Evolutionary conservation across 352 stramenopile species (phyloP), one percentile per base, ranked within the genome.

Genomic region (Saprolegnia diclina): DNA sequence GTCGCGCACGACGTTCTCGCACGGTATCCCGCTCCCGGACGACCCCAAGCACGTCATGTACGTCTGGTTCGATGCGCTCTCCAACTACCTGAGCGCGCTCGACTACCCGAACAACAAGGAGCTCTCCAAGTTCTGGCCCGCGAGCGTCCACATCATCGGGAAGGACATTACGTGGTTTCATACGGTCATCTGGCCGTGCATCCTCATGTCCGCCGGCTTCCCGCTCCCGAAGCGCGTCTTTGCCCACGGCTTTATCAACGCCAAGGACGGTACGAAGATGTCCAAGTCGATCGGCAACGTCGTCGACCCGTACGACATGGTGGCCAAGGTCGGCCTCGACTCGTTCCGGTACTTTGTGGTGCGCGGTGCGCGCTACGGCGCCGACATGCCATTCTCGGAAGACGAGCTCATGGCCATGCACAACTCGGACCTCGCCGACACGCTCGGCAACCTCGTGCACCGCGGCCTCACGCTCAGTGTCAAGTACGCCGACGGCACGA

Each of bases 141-240:
- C 83, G 42, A 90, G 73, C 53, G 86, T 94, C 62, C 86, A 94
- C 75, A 85, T 94, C n/a, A 92, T 94, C 55, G 86, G 97, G 53
- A 99, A 99, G 83, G 97, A 99, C 81, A 99, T 99, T 74, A 88
- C 98, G 67, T 92, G 96, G 76, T 99, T 99, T 77, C 97, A 99
- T 84, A 90, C 91, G 29, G 92, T 99, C 16, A 99, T 99, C 77
- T 99, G 97, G 97, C 97, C 97, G n/a, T 99, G 94, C 79, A 98
- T 99, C 44, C 82, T 99, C 56, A 98, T 99, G 93, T 98, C 89
- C 65, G 92, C 94, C 35, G 96, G 83, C 29, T 82, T 99, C 42
- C 89, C 94, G 29, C 77, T 98, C 61, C 96, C 97, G 1, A 92
- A 96, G 76, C 81, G 87, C 22, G 82, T 99, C 55, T 98, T 98